phyloP scores from a whole-genome alignment of 768 basidiomycete genomes.

The Naematelia encephala region DNA sequence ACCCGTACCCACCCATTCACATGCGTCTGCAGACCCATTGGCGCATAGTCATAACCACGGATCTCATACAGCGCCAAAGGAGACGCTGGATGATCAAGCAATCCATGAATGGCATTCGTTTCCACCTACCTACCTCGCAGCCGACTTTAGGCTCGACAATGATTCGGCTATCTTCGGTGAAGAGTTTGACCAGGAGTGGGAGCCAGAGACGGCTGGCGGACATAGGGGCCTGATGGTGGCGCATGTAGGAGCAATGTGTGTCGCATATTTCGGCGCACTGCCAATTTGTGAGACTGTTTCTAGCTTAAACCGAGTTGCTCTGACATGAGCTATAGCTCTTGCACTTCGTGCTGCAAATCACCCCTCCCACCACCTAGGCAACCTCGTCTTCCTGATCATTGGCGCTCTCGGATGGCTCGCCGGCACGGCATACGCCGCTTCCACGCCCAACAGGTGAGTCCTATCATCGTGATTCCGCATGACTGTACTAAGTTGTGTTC shows the following conservation, averaged over 20 bases:
- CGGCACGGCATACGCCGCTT: slow-evolving; percentile 68
- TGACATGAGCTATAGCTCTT: slow-evolving; percentile 58
- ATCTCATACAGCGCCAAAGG: slow-evolving; percentile 26
- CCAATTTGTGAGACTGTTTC: slow-evolving; percentile 63
- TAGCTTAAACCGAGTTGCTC: not conserved
- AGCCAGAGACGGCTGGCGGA: slow-evolving; percentile 18
- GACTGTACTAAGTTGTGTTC: not conserved
- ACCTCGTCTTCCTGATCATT: slow-evolving; percentile 64
- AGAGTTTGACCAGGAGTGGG: slow-evolving; percentile 31
- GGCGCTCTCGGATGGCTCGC: slow-evolving; percentile 64
- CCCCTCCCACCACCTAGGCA: slow-evolving; percentile 60
- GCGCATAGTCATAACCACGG: slow-evolving; percentile 27
- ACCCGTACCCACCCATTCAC: slow-evolving; percentile 3
- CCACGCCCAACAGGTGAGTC: slow-evolving; percentile 78
- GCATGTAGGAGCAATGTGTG: slow-evolving; percentile 69
- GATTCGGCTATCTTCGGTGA: slow-evolving; percentile 41
- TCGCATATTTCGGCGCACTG: slow-evolving; percentile 78
- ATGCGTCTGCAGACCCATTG: slow-evolving; percentile 7
- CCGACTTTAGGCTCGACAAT: slow-evolving; percentile 30
- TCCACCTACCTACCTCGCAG: slow-evolving; percentile 36
- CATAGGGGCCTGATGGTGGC: slow-evolving; percentile 61
- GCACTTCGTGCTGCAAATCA: slow-evolving; percentile 74
- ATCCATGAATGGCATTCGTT: slow-evolving; percentile 31
- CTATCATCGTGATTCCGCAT: slow-evolving; percentile 1
- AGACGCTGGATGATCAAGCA: slow-evolving; percentile 18